phyloP scores from a whole-genome alignment of 805 yeast species.

The Myxozyma vanderwaltii region DNA sequence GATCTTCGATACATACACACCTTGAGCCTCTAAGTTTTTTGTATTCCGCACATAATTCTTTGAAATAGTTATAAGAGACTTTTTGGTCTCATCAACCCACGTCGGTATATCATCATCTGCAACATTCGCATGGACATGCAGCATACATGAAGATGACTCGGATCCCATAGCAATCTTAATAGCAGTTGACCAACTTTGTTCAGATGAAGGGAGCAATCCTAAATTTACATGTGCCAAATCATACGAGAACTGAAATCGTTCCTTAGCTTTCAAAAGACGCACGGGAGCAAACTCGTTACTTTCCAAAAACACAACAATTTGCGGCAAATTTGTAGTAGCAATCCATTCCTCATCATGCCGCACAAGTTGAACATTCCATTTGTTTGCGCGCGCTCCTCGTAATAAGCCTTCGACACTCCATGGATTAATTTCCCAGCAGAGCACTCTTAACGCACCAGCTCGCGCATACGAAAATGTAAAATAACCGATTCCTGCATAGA shows the following conservation, averaged over 20 bases:
- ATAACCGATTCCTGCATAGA: constrained; percentile 86
- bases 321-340: constrained; percentile 25
- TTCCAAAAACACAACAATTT: constrained; percentile 61
- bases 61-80: constrained; percentile 22
- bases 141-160: constrained; percentile 13
- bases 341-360: constrained; percentile 43
- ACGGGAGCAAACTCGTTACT: constrained; percentile 55
- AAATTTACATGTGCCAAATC: constrained; percentile 65
- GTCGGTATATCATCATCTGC: constrained; percentile 47
- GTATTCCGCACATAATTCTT: constrained; percentile 9
- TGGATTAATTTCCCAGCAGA: constrained; percentile 83
- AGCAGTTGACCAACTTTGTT: constrained; percentile 60
- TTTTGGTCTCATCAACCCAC: constrained; percentile 39
- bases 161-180: constrained; percentile 31
- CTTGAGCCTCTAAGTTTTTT: constrained; percentile 51
- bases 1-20: constrained; percentile 45
- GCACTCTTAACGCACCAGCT: constrained; percentile 54
- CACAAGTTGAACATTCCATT: constrained; percentile 46
- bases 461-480: constrained; percentile 69
- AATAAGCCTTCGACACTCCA: constrained; percentile 78
- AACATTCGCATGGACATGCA: constrained; percentile 79
- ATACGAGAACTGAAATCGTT: constrained; percentile 15
- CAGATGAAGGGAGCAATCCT: constrained; percentile 76
- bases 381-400: constrained; percentile 55
- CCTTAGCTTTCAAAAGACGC: constrained; percentile 41